Percentiles rank a stretch among this genome's conserved stretches.
phyloP scores from a whole-genome alignment of 441 rosid genomes.

The Brassica balearica region DNA sequence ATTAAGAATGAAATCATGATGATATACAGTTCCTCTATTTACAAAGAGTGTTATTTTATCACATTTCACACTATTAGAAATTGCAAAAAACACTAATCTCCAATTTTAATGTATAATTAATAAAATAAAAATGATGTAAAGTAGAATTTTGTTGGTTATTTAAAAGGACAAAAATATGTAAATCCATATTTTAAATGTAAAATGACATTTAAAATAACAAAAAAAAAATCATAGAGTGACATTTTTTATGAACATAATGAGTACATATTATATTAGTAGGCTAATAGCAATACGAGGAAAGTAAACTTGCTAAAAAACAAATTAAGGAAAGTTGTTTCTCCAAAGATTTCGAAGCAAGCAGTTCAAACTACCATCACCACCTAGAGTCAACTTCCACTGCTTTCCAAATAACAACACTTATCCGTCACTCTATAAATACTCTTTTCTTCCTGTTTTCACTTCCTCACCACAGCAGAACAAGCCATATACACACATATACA shows the following conservation, averaged over 20 bases:
- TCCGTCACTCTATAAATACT: not conserved
- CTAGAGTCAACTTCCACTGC: not conserved
- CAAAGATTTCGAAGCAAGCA: not conserved
- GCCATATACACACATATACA: not conserved
- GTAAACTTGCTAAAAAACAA: not conserved
- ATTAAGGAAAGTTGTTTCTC: not conserved
- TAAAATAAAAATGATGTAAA: not conserved
- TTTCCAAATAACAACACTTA: not conserved
- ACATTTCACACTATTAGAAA: not conserved
- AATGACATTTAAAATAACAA: not conserved
- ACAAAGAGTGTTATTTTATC: not conserved
- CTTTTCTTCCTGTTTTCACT: not conserved
- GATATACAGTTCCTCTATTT: not conserved
- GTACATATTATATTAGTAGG: not conserved
- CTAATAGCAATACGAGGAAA: not conserved
- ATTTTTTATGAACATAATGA: not conserved
- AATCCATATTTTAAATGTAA: not conserved
- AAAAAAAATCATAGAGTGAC: not conserved
- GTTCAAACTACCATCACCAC: not conserved
- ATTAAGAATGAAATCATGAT: not conserved
- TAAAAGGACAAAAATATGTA: not conserved
- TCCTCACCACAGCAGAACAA: conserved; percentile 1
- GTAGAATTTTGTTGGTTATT: not conserved
- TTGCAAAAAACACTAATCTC: not conserved
- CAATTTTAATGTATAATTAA: not conserved